These are phyloP conservation scores for Xylariaceae sp. DNA, from an alignment of 2,329 filamentous ascomycete genomes.

Conservation along the genomic window DNA sequence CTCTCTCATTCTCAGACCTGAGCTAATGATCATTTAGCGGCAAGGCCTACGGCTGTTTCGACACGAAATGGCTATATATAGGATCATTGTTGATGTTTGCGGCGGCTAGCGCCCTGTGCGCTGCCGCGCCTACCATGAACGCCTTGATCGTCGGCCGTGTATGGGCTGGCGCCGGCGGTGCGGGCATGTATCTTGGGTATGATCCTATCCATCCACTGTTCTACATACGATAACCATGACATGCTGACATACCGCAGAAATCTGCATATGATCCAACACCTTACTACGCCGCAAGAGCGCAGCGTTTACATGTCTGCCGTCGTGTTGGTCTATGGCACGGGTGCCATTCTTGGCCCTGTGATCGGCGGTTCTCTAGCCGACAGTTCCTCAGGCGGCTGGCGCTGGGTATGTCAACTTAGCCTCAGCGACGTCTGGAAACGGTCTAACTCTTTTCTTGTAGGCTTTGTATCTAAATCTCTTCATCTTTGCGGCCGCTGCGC, in stretches of 20 bases:
- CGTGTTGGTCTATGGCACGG: conserved; percentile 35
- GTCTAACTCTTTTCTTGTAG: too few relatives aligned
- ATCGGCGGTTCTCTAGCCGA: conserved; percentile 37
- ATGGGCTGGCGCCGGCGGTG: conserved; percentile 6
- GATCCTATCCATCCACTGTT: background rate
- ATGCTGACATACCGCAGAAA: too few relatives aligned
- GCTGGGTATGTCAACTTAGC: background rate
- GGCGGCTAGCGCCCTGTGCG: conserved; percentile 37
- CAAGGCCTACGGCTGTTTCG: conserved; percentile 32
- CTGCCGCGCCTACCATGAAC: conserved; percentile 20
- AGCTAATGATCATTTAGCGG: too few relatives aligned
- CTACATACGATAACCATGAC: background rate
- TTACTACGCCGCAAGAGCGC: conserved; percentile 16
- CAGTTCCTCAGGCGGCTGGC: background rate
- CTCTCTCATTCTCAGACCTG: too few relatives aligned
- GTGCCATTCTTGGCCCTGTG: conserved; percentile 39
- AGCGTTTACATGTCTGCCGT: conserved; percentile 28
- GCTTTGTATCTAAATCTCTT: conserved; percentile 23
- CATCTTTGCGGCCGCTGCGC: conserved; percentile 37
- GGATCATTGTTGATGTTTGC: conserved; percentile 20
- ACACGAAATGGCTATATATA: conserved; percentile 39
- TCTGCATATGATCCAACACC: background rate
- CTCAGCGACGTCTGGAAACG: too few relatives aligned
- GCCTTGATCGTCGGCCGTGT: conserved; percentile 19
- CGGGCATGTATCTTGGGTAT: conserved; percentile 27